These are phyloP conservation scores for Heterotrichella gracilis DNA, from an alignment of 352 stramenopile species.

Conservation along the genomic window DNA sequence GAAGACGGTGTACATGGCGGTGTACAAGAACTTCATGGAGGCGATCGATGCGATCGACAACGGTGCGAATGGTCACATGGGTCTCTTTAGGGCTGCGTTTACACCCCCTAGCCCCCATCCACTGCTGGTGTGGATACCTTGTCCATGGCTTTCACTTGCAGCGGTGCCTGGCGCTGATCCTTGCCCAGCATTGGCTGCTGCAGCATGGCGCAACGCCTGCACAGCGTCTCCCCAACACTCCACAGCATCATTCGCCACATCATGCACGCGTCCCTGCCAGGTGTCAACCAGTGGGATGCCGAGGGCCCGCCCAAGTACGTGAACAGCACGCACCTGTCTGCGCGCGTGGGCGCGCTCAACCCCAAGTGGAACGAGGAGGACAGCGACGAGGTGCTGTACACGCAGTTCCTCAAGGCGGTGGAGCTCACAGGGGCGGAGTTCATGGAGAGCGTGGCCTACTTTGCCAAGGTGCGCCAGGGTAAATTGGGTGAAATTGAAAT, in stretches of 20 bases:
- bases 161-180: too few relatives aligned
- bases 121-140: constrained; percentile 49
- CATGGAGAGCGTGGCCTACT: constrained; percentile 40
- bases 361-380: constrained; percentile 69
- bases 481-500: too few relatives aligned
- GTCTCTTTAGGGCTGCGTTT: too few relatives aligned
- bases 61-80: too few relatives aligned
- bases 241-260: too few relatives aligned
- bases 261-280: too few relatives aligned
- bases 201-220: too few relatives aligned
- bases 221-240: too few relatives aligned
- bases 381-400: constrained; percentile 35
- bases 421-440: constrained; percentile 70
- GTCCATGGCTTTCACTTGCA: not conserved
- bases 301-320: constrained; percentile 24
- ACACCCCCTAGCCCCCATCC: too few relatives aligned
- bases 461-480: constrained; percentile 50
- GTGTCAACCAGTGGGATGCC: too few relatives aligned
- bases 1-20: constrained; percentile 42
- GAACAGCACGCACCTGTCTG: constrained; percentile 31
- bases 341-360: constrained; percentile 57
- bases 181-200: too few relatives aligned
- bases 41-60: constrained; percentile 96
- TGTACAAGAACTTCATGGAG: constrained; percentile 82
- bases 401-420: constrained; percentile 60